phyloP scores from a whole-genome alignment of 2,329 filamentous ascomycete genomes.

The Hyphodiscus sp. region DNA sequence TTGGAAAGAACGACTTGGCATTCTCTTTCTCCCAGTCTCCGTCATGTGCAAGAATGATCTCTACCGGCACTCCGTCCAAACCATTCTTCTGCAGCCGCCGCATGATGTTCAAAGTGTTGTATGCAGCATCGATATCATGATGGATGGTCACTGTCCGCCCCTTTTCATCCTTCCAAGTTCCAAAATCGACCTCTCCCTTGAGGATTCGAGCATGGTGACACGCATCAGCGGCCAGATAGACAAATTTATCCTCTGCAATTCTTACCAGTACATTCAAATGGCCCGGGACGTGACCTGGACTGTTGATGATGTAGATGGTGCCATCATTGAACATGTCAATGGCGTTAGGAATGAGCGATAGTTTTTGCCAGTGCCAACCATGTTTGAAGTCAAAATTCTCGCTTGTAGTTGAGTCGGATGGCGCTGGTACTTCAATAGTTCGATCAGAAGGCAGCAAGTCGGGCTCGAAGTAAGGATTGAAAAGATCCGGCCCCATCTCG shows the following conservation, averaged over 20 bases:
- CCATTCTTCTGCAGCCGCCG: neutral
- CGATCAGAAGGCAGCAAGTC: neutral
- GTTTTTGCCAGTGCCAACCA: too few species aligned
- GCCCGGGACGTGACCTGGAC: too few species aligned
- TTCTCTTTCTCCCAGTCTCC: neutral
- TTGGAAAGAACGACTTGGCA: neutral
- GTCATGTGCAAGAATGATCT: neutral
- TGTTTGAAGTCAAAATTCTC: too few species aligned
- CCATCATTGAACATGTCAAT: too few species aligned
- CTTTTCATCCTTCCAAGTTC: neutral
- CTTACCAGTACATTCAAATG: too few species aligned
- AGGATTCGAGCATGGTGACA: neutral
- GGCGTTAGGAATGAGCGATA: too few species aligned
- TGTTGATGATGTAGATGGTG: too few species aligned
- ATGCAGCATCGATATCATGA: neutral
- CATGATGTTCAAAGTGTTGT: neutral
- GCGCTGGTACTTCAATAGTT: neutral
- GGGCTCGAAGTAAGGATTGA: constrained; percentile 6
- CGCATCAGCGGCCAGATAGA: neutral
- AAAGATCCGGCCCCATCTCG: constrained; percentile 10
- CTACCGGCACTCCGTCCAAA: neutral
- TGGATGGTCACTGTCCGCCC: neutral
- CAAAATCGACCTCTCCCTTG: neutral
- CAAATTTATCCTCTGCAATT: neutral
- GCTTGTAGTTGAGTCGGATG: too few species aligned